Conservation (phyloP, 2,329 filamentous ascomycete species). For the Cordyceps militaris region DNA sequence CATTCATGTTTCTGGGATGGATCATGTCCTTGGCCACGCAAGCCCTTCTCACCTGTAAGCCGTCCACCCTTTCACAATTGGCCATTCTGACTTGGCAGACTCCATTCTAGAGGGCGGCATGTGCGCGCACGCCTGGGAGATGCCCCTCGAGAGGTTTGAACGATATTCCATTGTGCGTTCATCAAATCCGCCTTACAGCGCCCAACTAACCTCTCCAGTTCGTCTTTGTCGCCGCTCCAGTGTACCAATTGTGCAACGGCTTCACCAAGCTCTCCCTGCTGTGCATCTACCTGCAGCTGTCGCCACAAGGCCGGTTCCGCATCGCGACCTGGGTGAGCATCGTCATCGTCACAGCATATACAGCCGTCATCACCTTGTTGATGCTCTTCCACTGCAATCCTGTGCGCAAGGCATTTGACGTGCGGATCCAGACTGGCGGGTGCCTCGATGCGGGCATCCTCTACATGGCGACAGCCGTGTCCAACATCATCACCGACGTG, state of each 20-base stretch:
- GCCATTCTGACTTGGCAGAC: too few relatives aligned
- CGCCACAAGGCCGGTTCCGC: conserved; percentile 27
- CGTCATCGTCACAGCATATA: conserved; percentile 25
- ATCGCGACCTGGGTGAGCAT: conserved; percentile 23
- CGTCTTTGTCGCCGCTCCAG: conserved; percentile 20
- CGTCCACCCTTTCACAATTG: too few relatives aligned
- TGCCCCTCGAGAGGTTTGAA: conserved; percentile 17
- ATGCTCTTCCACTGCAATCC: conserved; percentile 22
- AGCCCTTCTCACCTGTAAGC: conserved; percentile 15
- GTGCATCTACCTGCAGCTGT: conserved; percentile 30
- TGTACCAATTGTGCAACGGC: conserved; percentile 29
- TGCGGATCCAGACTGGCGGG: conserved; percentile 18
- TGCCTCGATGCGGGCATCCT: conserved; percentile 39
- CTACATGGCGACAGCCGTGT: conserved; percentile 40
- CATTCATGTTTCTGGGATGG: conserved; percentile 23
- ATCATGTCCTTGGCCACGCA: conserved; percentile 17
- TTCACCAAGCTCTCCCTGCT: conserved; percentile 32
- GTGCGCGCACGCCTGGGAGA: conserved; percentile 20
- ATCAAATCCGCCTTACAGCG: not conserved
- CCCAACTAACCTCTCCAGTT: conserved; percentile 4
- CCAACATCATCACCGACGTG: conserved; percentile 19
- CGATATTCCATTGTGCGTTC: conserved; percentile 18
- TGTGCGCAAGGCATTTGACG: conserved; percentile 19
- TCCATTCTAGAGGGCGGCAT: conserved; percentile 17
- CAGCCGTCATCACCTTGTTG: conserved; percentile 20